phyloP scores from a whole-genome alignment of 768 basidiomycete species.

The Kwoniella sp. region DNA sequence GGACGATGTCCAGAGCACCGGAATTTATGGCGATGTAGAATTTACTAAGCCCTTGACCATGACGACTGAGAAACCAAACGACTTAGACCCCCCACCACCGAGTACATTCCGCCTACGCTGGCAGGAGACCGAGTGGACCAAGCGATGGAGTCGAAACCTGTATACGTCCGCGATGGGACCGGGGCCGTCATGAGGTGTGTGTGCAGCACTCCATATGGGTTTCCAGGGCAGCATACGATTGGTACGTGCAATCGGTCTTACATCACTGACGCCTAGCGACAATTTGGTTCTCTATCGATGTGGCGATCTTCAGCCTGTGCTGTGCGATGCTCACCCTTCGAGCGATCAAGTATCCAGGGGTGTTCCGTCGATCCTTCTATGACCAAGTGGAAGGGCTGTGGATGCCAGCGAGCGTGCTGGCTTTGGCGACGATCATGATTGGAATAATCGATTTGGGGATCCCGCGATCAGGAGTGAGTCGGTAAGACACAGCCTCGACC shows the following conservation, averaged over 20 bases:
- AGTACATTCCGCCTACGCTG: background rate
- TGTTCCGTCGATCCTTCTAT: background rate
- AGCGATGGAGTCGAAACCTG: constrained; percentile 3
- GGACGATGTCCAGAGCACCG: too few species aligned
- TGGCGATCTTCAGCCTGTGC: background rate
- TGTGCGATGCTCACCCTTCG: background rate
- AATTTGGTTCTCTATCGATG: background rate
- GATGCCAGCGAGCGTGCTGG: background rate
- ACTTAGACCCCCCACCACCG: too few species aligned
- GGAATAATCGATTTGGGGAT: constrained; percentile 1
- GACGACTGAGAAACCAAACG: too few species aligned
- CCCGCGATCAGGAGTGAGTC: background rate
- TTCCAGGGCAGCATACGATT: background rate
- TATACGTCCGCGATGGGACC: background rate
- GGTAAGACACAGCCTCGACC: too few species aligned
- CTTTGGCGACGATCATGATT: background rate
- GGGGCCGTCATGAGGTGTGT: constrained; percentile 2
- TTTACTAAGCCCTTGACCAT: too few species aligned
- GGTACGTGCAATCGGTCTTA: background rate
- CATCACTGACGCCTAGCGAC: background rate
- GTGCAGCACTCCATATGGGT: background rate
- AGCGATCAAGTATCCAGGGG: background rate
- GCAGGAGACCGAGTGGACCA: constrained; percentile 2
- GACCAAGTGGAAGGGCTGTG: constrained; percentile 2
- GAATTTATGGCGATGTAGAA: too few species aligned